Base-by-base conservation (phyloP, 805 yeast genomes). In the Candida qinlingensis region DNA sequence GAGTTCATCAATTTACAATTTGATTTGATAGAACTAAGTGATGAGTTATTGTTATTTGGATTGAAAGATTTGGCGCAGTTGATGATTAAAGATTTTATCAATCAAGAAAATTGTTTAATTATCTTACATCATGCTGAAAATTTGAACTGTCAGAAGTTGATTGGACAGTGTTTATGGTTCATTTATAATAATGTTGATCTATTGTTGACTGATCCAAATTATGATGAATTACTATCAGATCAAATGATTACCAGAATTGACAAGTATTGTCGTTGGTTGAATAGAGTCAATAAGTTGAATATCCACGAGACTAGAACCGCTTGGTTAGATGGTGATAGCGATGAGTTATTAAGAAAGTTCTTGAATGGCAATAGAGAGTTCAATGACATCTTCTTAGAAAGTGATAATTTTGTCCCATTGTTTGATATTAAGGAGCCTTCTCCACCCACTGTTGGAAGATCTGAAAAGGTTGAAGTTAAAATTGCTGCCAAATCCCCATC, bases 81-180 rank as follows among this genome's bases (percentile, higher is more conserved):
- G 36, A 74, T 74, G 38, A 64, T 86, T 19, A 75, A 78, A 48
- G 83, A 79, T 51, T 76, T 77, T 40, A 74, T 84, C 19, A 65
- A 62, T 26, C 65, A 80, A 9, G 86, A 84, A 19, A 86, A 85
- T 56, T 87, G 84, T 1, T 66, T 79, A 10, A 49, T 73, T 0
- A 59, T 89, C 11, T 58, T 87, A 11, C 66, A 73, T 10, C 81
- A 81, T 57, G 75, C 95, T 0, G 73, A 73, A 41, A 56, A 66
- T 19, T 66, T 74, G 42, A 64, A 74, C 25, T 85, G 89, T 6
- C 61, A 65, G 10, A 77, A 82, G 54, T 63, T 90, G 36, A 71
- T 80, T 51, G 71, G 73, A 44, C 76, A 79, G 46, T 79, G 96
- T 59, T 67, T 83, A 28, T 82, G 88, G 83, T 85, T 77, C 55